These are phyloP conservation scores for Cytauxzoon felis DNA, from an alignment of 169 alveolate genomes.

Conservation along the genomic window DNA sequence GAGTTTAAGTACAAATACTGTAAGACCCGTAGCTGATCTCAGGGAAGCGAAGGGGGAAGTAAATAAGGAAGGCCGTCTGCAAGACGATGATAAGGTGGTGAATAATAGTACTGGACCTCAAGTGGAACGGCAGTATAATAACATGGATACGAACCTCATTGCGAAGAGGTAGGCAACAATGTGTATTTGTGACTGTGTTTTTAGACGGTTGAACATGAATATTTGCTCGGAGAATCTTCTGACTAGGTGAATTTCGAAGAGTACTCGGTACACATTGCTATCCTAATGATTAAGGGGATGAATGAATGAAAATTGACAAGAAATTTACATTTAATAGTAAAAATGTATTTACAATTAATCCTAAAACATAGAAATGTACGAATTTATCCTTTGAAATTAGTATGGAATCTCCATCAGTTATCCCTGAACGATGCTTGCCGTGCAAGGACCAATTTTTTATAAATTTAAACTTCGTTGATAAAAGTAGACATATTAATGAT, in stretches of 20 bases:
- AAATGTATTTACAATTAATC: conserved; percentile 49
- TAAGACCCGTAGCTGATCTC: too few relatives aligned
- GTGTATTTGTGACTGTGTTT: conserved; percentile 65
- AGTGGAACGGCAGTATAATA: too few relatives aligned
- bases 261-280: conserved; percentile 45
- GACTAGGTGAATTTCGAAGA: conserved; percentile 55
- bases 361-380: conserved; percentile 62
- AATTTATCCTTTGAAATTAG: conserved; percentile 61
- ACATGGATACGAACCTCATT: conserved; percentile 61
- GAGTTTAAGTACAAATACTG: too few relatives aligned
- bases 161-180: conserved; percentile 66
- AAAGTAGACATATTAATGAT: conserved; percentile 40
- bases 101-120: too few relatives aligned
- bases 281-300: neutral
- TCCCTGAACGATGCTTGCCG: conserved; percentile 61
- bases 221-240: conserved; percentile 67
- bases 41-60: too few relatives aligned
- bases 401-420: conserved; percentile 8
- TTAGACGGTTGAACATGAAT: conserved; percentile 47
- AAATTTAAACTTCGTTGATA: conserved; percentile 38
- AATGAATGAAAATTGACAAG: neutral
- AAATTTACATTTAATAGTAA: conserved; percentile 55
- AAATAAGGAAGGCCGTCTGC: too few relatives aligned
- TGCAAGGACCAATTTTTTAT: conserved; percentile 63
- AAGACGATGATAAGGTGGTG: too few relatives aligned